Conservation (phyloP, 192 early-diverging fungal species). For the Lunasporangiospora selenospora region DNA sequence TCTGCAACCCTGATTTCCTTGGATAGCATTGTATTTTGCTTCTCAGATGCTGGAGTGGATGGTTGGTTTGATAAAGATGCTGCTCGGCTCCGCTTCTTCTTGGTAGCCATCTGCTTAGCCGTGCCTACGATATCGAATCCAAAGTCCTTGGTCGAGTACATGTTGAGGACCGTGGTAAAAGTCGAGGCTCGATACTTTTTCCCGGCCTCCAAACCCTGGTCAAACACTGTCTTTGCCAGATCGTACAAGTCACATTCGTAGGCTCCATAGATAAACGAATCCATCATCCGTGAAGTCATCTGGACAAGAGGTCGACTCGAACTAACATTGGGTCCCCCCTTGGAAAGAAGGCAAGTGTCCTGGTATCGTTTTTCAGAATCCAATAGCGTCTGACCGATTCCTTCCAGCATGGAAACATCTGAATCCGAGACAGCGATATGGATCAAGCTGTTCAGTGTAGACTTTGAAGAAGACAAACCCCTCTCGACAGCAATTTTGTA, state of each 20-base stretch:
- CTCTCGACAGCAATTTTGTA: constrained; percentile 1
- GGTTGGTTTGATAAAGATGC: too few species aligned
- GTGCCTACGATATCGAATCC: constrained; percentile 35
- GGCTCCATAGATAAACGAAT: constrained; percentile 26
- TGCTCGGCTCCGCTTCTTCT: background rate
- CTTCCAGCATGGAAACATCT: constrained; percentile 16
- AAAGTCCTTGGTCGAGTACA: constrained; percentile 34
- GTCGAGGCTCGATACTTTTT: constrained; percentile 15
- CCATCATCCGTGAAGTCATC: constrained; percentile 25
- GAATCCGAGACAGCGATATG: constrained; percentile 2
- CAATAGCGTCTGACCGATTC: constrained; percentile 29
- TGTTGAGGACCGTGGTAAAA: constrained; percentile 29
- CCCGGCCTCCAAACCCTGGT: constrained; percentile 18
- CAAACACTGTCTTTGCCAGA: constrained; percentile 30
- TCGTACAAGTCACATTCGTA: constrained; percentile 25
- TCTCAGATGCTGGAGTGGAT: background rate
- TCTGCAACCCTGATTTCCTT: constrained; percentile 14
- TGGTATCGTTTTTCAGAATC: constrained; percentile 5
- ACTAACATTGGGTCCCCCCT: too few species aligned
- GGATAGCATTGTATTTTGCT: background rate
- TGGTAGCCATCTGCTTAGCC: background rate
- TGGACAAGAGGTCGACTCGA: constrained; percentile 10
- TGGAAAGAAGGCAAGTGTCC: too few species aligned
- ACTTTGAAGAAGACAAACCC: background rate
- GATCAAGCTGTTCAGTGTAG: constrained; percentile 11